Conservation (phyloP, 2,329 filamentous ascomycete species). For the Alternaria brassicae region DNA sequence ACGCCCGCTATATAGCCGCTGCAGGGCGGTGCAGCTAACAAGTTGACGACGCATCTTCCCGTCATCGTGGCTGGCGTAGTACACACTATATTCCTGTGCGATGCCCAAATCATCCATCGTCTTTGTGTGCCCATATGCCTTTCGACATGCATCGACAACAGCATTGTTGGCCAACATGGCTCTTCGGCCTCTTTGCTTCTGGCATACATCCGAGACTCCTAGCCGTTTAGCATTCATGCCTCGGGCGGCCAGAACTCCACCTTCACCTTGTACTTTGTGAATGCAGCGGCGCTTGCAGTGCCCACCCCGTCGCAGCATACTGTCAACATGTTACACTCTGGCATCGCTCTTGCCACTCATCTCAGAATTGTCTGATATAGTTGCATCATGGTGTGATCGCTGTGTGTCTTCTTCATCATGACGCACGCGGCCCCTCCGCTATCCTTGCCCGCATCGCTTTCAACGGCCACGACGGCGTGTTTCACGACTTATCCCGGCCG, state of each 20-base stretch:
- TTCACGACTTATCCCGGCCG: constrained; percentile 33
- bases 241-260: constrained; percentile 14
- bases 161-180: constrained; percentile 3
- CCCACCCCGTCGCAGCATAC: constrained; percentile 1
- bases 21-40: constrained; percentile 8
- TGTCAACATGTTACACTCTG: background rate
- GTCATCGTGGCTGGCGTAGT: constrained; percentile 41
- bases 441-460: constrained; percentile 24
- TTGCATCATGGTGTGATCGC: background rate
- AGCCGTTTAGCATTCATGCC: constrained; percentile 39
- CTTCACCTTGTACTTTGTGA: background rate
- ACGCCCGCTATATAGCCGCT: constrained; percentile 12
- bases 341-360: background rate
- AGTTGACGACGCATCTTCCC: constrained; percentile 17
- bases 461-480: constrained; percentile 26
- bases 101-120: constrained; percentile 7
- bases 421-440: constrained; percentile 25
- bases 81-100: constrained; percentile 27
- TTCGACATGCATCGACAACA: background rate
- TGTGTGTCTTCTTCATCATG: constrained; percentile 14
- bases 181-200: constrained; percentile 1
- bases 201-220: constrained; percentile 39
- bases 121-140: constrained; percentile 9
- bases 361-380: background rate
- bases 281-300: background rate